Base-by-base conservation (phyloP, 768 basidiomycete species). In the Mrakia hoshinonis region DNA sequence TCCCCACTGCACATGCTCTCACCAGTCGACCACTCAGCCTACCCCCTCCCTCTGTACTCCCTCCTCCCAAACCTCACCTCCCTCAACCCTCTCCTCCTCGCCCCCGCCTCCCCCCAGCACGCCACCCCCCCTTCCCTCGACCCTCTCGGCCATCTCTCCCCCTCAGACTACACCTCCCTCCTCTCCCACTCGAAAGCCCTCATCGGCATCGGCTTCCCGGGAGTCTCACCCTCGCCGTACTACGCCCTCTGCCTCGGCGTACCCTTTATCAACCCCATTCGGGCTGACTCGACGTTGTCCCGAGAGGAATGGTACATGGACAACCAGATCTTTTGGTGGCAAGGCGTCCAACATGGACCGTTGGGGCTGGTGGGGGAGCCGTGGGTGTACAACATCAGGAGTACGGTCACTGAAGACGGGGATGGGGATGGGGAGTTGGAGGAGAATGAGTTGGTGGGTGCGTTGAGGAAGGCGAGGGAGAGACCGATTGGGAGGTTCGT, bases 201-300 rank as follows among this genome's bases (percentile, higher is more conserved):
- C 22, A 36, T 74, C n/a, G 74, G 74, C 31, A 65, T 72, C 4
- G 74, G 74, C 2, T 43, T 72, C 15, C 74, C 74, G 4, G 67
- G 67, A n/a, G n/a, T 39, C 13, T 52, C 47, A 18, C 69, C 73
- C 10, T 67, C 63, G n/a, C 68, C 70, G 20, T 74, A 69, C 52
- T 69, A 67, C 26, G 68, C 63, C 18, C 67, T 73, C 43, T 74
- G 71, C 51, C 36, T 67, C 24, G 70, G 71, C 34, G 70, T 71
- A 15, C 67, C 69, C n/a, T 74, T 74, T 36, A 54, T 68, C 15
- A 71, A 72, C 26, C 69, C 70, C 18, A 68, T 74, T 6, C 18
- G 31, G 36, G 34, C 34, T 22, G 15, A n/a, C 7, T 61, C 18
- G 5, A 34, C 34, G 43, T n/a, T n/a, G n/a, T n/a, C n/a, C n/a